Evolutionary conservation across 2,329 filamentous ascomycete genomes (phyloP), one percentile per base, ranked within the genome.

Genomic region (Diaporthe vaccinii): DNA sequence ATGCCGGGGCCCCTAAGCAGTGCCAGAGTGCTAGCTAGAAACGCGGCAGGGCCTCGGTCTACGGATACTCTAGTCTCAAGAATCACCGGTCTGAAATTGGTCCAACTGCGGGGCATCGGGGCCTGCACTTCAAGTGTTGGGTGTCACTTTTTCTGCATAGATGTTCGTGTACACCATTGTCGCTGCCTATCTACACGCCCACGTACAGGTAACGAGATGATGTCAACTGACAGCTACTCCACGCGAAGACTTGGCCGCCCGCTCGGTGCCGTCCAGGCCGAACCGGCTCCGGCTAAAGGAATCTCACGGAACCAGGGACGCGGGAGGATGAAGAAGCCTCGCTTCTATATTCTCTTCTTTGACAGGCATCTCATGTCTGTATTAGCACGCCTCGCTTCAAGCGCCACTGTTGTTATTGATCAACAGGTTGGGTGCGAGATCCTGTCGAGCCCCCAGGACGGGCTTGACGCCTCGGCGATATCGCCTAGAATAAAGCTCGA

Each of bases 181-280:
- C n/a, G 17, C 28, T 17, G 8, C 41, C 65, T 69, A 55, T 14
- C 3, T 7, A 55, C 65, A 69, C 31, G 34, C 65, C 65, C n/a
- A 20, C 22, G 49, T 55, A 34, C 15, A 41, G 34, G n/a, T 53
- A 69, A 28, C 14, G n/a, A 55, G 65, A 69, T 69, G 49, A 55
- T 69, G 49, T 69, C 49, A 69, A 69, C n/a, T 22, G 34, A 39
- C 49, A 14, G 34, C 28, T 39, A 28, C 65, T 25, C 49, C 34
- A 41, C 31, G 15, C 8, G 49, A 55, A 17, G 49, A 69, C n/a
- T 25, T 53, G 51, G 34, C 49, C 49, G 34, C 55, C n/a, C 9
- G 34, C 34, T 69, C 49, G 65, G 49, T 55, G 65, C 65, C 49
- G 49, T 28, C 2, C 62, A 68, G 15, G 46, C 65, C 65, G 65